Percentiles rank a stretch among this genome's conserved stretches.
Conservation (phyloP, 1,139 yeast species). For the Hanseniaspora sp. region DNA sequence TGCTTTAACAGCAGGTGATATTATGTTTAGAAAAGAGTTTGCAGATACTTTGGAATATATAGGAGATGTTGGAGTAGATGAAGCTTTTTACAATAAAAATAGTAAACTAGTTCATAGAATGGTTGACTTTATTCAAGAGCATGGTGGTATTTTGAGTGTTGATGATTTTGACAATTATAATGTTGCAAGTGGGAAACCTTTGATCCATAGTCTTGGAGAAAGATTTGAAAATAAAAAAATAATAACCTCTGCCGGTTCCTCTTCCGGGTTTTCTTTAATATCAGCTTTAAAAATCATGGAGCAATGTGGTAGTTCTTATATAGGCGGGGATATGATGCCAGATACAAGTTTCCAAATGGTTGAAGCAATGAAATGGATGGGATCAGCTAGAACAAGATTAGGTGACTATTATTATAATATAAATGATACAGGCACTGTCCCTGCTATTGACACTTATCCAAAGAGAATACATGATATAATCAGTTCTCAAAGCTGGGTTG, state of each 20-base stretch:
- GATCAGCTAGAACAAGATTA: conserved; percentile 66
- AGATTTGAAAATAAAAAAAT: conserved; percentile 39
- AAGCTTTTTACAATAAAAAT: conserved; percentile 68
- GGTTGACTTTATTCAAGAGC: conserved; percentile 35
- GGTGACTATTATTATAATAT: conserved; percentile 47
- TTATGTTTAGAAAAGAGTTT: conserved; percentile 44
- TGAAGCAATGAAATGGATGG: conserved; percentile 91
- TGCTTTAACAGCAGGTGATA: conserved; percentile 45
- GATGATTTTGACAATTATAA: conserved; percentile 57
- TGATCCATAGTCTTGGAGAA: conserved; percentile 31
- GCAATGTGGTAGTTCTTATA: conserved; percentile 27
- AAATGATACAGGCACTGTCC: conserved; percentile 18
- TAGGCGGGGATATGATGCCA: conserved; percentile 36
- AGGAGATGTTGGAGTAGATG: conserved; percentile 65
- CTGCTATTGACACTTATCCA: conserved; percentile 17
- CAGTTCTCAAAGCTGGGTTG: conserved; percentile 44
- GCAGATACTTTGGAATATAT: conserved; percentile 59
- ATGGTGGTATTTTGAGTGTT: conserved; percentile 52
- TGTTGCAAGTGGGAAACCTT: conserved; percentile 46
- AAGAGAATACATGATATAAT: conserved; percentile 31
- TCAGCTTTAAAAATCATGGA: conserved; percentile 60
- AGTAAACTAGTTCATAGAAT: conserved; percentile 59
- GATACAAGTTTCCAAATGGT: conserved; percentile 55
- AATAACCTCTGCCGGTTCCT: conserved; percentile 62
- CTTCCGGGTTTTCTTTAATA: conserved; percentile 72